Base-by-base conservation (phyloP, 2,329 filamentous ascomycete species). In the Colletotrichum phormii region DNA sequence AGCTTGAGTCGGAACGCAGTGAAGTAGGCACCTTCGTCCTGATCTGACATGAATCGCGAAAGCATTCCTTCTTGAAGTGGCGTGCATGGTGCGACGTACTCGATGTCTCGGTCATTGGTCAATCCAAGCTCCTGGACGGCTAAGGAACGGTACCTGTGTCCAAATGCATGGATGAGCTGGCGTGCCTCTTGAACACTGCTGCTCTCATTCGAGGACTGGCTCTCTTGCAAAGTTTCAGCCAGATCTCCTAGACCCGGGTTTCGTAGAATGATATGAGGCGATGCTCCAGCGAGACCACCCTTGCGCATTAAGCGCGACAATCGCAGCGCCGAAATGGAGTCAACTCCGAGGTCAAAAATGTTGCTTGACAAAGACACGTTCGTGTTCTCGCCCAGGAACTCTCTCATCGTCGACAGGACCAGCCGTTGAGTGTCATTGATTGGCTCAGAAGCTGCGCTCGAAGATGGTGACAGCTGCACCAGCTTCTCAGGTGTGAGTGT, bases 11-110 rank as follows among this genome's bases (percentile, higher is more conserved):
- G 82, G 78, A 98, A 97, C 0, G 87, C 86, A 69, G 95, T 95
- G 80, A 96, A 97, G 79, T 98, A 98, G 0, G 93, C 82, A 0
- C 87, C 85, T 0, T 84, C 79, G 0, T 86, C 82, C 22, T 84
- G 90, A 11, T 90, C 78, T 0, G 82, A 88, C 49, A 93, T 79
- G 29, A 91, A 92, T 61, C 91, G 89, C 6, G 93, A 92, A 62
- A 98, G 90, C 85, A 98, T 96, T 0, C 95, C 95, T 79, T 96
- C 91, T 78, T 98, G 95, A 1, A 98, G 84, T 0, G 95, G 89
- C 0, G 95, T 97, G 79, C 95, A 98, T 4, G 95, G 95, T 0
- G 90, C 90, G 64, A 98, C 89, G 71, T 90, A 89, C 78, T 97
- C 93, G 11, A 98, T 88, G 1, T 90, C 84, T 6, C 82, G 78